Evolutionary conservation across 108 stramenopile species (phyloP), one percentile per base, ranked within the genome.

Genomic region (Aureococcus anophagefferens): DNA sequence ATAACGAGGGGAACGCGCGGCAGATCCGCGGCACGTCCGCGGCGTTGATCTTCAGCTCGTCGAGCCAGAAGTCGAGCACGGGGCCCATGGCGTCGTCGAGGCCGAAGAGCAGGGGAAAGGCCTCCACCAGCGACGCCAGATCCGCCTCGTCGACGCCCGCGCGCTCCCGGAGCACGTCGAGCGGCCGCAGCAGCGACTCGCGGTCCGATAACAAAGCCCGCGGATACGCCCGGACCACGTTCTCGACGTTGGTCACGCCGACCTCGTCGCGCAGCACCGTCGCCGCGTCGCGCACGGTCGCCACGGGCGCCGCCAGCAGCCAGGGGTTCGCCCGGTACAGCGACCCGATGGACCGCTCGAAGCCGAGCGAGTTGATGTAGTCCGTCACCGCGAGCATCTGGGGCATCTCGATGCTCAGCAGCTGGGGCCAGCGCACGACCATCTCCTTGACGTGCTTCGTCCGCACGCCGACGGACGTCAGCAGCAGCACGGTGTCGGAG

Each of bases 1-100:
- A 70, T 69, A 76, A 33, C 30, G 77, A 77, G 0, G 77, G 77
- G 63, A 76, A 77, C 44, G 77, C 77, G 64, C 75, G 73, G 35
- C n/a, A 37, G 29, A 68, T 13, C 28, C 68, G 31, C n/a, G 74
- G 70, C 17, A 64, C 71, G 40, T 77, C 76, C 35, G n/a, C 33
- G 5, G 0, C 32, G 63, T 64, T 74, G 62, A 77, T 75, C 32
- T 15, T 34, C 31, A 77, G 70, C 32, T 77, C 76, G 21, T 63
- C 44, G 17, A 62, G 40, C 62, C 75, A 25, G 34, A 77, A 75
- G 4, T 18, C 62, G 21, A 74, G 29, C n/a, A 75, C 74, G 63
- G 34, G 74, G 33, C 71, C 30, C 74, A 75, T 74, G 16, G 68
- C 70, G 29, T n/a, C 5, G 7, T 68, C 44, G 25, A 77, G n/a